A percentile compares a stretch with the other conserved stretches of the same genome.
Conservation (phyloP, 768 basidiomycete genomes). For the Hortiboletus flavorubellus region DNA sequence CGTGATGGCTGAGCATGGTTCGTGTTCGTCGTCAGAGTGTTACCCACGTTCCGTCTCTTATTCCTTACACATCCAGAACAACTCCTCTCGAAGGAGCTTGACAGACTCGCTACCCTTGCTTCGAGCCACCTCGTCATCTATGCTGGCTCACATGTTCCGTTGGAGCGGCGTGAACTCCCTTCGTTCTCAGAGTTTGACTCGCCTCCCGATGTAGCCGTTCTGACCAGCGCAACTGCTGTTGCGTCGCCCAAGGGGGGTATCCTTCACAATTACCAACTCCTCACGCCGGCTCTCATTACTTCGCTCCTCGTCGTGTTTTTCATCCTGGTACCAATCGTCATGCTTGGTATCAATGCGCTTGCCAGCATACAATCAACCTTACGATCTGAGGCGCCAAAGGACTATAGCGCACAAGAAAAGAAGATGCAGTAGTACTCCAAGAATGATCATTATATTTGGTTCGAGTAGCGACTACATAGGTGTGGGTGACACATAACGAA, state of each 20-base stretch:
- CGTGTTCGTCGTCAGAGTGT: constrained; percentile 18
- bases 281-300: constrained; percentile 72
- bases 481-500: constrained; percentile 15
- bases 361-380: constrained; percentile 73
- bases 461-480: constrained; percentile 18
- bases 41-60: background rate
- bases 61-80: constrained; percentile 33
- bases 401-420: constrained; percentile 65
- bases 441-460: constrained; percentile 16
- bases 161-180: constrained; percentile 41
- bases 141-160: constrained; percentile 46
- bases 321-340: constrained; percentile 61
- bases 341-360: constrained; percentile 62
- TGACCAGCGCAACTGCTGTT: constrained; percentile 30
- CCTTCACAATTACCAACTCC: constrained; percentile 69
- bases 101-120: constrained; percentile 44
- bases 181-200: constrained; percentile 30
- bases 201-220: constrained; percentile 17
- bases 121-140: constrained; percentile 67
- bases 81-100: constrained; percentile 47
- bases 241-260: constrained; percentile 51
- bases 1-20: constrained; percentile 54
- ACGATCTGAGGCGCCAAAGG: constrained; percentile 60
- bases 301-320: constrained; percentile 63
- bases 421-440: constrained; percentile 60